Base-by-base conservation (phyloP, 2,329 filamentous ascomycete species). In the Trichoderma guizhouense region DNA sequence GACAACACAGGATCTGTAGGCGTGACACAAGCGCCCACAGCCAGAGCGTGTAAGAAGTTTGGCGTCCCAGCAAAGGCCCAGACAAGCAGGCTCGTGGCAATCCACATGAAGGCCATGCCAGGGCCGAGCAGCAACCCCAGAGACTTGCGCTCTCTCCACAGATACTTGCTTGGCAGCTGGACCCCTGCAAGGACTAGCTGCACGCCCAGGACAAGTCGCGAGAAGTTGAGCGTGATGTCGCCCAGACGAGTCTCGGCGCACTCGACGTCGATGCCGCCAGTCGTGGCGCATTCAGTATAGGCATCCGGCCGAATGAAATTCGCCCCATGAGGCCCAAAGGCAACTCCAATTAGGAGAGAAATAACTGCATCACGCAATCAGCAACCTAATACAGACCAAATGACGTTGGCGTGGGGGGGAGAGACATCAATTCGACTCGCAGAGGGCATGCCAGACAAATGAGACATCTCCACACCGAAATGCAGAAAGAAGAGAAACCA, bases 171-270 rank as follows among this genome's bases (percentile, higher is more conserved):
- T 1, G 95, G 95, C 7, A 98, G 86, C 79, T 97, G 94, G 0
- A 97, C 90, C 7, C 95, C 95, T 0, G 94, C 94, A 7, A 98
- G 86, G 9, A 97, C 93, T 12, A 98, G 88, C 82, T 98, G 95
- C 0, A 98, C 93, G 3, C 95, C 95, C 0, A 98, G 89, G 0
- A 97, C 95, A 0, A 98, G 87, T 1, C 95, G 90, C 0, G 92
- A 92, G 82, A 98, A 97, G 81, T 93, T 92, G 74, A 97, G 85
- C 0, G 93, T 97, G 73, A 95, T 91, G 9, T 86, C 83, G 72
- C 93, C 87, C 57, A 97, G 84, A 66, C 90, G 90, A 64, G 90
- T 89, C 39, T 82, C 82, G 39, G 83, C 77, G 15, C 85, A 86
- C 24, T 53, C 47, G 4, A 75, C 73, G 32, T 36, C 39, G 4